Percentiles rank a stretch among this genome's conserved stretches.
Conservation (phyloP, 345 rosid genomes). For the Citrus hindsii region DNA sequence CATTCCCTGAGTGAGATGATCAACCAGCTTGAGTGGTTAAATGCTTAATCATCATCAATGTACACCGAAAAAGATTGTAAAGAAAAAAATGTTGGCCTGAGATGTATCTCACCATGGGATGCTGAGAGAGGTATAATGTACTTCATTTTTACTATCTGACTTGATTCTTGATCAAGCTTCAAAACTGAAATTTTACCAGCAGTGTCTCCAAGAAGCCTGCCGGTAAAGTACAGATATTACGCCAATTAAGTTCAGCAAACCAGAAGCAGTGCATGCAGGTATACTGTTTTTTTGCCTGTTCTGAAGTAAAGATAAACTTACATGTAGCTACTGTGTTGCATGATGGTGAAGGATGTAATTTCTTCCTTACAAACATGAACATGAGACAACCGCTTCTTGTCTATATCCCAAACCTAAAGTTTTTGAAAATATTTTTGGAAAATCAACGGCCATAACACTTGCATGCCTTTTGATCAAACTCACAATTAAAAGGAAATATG, state of each 20-base stretch:
- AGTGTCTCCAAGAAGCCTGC: constrained; percentile 81
- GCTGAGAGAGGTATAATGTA: constrained; percentile 70
- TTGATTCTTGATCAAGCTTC: constrained; percentile 52
- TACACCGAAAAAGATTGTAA: background rate
- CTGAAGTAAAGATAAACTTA: constrained; percentile 34
- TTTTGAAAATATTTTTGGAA: constrained; percentile 5
- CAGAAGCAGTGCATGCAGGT: background rate
- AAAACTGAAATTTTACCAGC: constrained; percentile 66
- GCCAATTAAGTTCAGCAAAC: constrained; percentile 1
- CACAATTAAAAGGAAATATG: background rate
- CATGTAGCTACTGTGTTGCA: constrained; percentile 65
- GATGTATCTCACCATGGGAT: constrained; percentile 54
- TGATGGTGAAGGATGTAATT: constrained; percentile 59
- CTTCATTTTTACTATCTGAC: constrained; percentile 44
- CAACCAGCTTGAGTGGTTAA: background rate
- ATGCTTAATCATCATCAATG: background rate
- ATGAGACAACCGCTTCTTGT: constrained; percentile 54
- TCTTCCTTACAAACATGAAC: constrained; percentile 48
- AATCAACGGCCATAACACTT: background rate
- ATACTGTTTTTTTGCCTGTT: background rate
- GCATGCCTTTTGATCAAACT: background rate
- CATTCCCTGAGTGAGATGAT: constrained; percentile 45
- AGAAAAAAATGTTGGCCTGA: background rate
- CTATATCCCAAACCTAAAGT: constrained; percentile 81
- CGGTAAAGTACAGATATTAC: constrained; percentile 6